These are phyloP conservation scores for Trichoderma koningii DNA, from an alignment of 2,329 filamentous ascomycete species.

Conservation along the genomic window DNA sequence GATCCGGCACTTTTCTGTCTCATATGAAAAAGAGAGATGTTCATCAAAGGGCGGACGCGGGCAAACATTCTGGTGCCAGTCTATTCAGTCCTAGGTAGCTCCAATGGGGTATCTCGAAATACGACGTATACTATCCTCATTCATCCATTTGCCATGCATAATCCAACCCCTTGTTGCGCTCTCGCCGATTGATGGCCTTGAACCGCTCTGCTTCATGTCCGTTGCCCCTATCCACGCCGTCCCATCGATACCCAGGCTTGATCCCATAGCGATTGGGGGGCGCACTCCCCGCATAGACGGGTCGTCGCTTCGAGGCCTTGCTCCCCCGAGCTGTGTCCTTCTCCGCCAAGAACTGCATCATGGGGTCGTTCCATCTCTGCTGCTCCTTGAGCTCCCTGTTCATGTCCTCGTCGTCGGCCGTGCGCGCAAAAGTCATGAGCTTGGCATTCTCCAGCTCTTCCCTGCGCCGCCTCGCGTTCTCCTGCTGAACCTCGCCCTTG, in stretches of 20 bases:
- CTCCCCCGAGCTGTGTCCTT: conserved; percentile 38
- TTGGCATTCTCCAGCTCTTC: conserved; percentile 77
- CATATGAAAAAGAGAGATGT: background rate
- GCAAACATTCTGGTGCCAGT: background rate
- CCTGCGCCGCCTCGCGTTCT: conserved; percentile 63
- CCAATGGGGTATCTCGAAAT: conserved; percentile 19
- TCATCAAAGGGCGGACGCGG: background rate
- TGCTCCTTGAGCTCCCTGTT: conserved; percentile 78
- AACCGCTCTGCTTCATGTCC: conserved; percentile 95
- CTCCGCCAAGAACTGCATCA: conserved; percentile 71
- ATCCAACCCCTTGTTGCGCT: conserved; percentile 75
- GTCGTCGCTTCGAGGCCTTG: conserved; percentile 51
- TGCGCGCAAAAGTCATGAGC: conserved; percentile 76
- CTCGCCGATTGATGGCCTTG: conserved; percentile 76
- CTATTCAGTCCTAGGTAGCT: background rate
- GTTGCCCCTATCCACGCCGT: conserved; percentile 91
- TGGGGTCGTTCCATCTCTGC: conserved; percentile 91
- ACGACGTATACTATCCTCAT: conserved; percentile 45
- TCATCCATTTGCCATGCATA: conserved; percentile 98
- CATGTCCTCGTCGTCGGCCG: conserved; percentile 81
- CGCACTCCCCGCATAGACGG: conserved; percentile 75
- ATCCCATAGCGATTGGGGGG: conserved; percentile 94
- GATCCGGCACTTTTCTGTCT: background rate
- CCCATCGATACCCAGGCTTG: conserved; percentile 89
- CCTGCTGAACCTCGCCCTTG: conserved; percentile 82